These are phyloP conservation scores for Paecilomyces variotii DNA, from an alignment of 2,329 filamentous ascomycete genomes.

Conservation along the genomic window DNA sequence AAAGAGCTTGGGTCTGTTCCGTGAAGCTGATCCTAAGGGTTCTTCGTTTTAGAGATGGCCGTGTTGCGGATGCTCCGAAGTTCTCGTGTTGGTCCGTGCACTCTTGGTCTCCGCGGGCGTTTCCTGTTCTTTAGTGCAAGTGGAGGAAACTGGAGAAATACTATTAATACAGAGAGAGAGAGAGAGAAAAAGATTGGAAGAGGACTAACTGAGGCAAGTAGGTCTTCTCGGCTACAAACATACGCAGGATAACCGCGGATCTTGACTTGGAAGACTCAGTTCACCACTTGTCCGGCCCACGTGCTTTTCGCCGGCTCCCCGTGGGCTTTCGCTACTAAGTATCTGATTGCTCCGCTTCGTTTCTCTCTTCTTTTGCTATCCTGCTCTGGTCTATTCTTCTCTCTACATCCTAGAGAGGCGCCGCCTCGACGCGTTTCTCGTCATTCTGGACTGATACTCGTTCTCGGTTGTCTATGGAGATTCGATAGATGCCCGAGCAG, in stretches of 20 bases:
- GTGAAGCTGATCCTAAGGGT: background rate
- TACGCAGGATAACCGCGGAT: background rate
- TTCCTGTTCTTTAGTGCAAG: background rate
- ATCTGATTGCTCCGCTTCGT: background rate
- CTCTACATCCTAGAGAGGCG: background rate
- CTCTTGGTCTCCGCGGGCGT: background rate
- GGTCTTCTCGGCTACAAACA: background rate
- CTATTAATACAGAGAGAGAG: too few species aligned
- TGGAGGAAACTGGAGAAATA: background rate
- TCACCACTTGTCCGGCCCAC: background rate
- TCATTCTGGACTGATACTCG: background rate
- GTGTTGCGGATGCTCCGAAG: slow-evolving; percentile 1
- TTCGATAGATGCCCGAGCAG: slow-evolving; percentile 12
- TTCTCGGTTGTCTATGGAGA: slow-evolving; percentile 7
- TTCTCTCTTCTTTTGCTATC: background rate
- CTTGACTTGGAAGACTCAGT: background rate
- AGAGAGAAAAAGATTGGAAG: background rate
- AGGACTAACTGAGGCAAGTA: background rate
- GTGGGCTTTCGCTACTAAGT: background rate
- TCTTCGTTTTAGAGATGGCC: slow-evolving; percentile 8
- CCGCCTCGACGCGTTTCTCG: background rate
- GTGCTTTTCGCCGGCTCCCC: background rate
- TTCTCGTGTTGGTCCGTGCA: slow-evolving; percentile 5
- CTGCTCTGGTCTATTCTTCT: slow-evolving; percentile 6
- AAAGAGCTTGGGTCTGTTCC: slow-evolving; percentile 7